Conservation (phyloP, 2,329 filamentous ascomycete species). For the Pestalotiopsis sp. region DNA sequence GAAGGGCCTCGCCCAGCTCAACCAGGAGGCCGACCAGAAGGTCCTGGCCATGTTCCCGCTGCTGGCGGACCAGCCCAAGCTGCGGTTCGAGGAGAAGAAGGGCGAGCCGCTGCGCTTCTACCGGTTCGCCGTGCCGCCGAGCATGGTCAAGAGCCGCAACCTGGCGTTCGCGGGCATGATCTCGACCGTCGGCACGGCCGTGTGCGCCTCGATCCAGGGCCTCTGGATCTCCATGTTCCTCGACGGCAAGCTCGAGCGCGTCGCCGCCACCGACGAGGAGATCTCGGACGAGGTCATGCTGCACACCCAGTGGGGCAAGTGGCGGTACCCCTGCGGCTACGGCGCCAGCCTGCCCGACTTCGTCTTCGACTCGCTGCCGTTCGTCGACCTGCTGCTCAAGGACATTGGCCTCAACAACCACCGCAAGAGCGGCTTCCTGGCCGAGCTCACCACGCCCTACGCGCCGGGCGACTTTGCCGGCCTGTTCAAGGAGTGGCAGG, state of each 20-base stretch:
- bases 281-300: conserved; percentile 44
- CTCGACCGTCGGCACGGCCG: conserved; percentile 41
- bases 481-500: conserved; percentile 41
- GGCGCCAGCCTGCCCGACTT: conserved; percentile 54
- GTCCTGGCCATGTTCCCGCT: conserved; percentile 49
- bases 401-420: conserved; percentile 52
- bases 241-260: conserved; percentile 39
- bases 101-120: conserved; percentile 21
- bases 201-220: conserved; percentile 45
- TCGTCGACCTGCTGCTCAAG: conserved; percentile 55
- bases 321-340: conserved; percentile 54
- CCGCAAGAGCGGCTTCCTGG: conserved; percentile 37
- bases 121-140: conserved; percentile 43
- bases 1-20: conserved; percentile 1
- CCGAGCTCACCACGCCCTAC: conserved; percentile 47
- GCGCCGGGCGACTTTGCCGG: conserved; percentile 46
- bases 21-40: conserved; percentile 40
- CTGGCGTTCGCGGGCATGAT: conserved; percentile 48
- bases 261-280: conserved; percentile 4
- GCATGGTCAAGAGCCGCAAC: conserved; percentile 36
- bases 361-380: conserved; percentile 62
- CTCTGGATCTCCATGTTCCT: conserved; percentile 60
- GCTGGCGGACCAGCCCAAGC: conserved; percentile 40
- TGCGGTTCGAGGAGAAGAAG: conserved; percentile 13
- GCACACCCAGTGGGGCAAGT: conserved; percentile 53